These are phyloP conservation scores for Blepharisma stoltei DNA, from an alignment of 73 alveolate genomes.

Conservation along the genomic window DNA sequence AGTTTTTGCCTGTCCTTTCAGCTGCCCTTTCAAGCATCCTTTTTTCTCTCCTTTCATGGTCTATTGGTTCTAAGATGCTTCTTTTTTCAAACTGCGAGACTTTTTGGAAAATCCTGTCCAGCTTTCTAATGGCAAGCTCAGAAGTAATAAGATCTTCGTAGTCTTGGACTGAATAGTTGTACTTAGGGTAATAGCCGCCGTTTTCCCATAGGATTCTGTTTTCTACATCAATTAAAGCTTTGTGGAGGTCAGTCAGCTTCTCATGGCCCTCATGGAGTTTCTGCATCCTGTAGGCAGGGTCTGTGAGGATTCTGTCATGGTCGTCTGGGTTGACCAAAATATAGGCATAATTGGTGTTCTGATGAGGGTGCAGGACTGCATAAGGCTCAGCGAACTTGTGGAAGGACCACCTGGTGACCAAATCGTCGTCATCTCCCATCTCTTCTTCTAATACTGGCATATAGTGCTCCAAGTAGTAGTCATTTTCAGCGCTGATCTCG, in stretches of 20 bases:
- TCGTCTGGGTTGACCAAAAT: conserved; percentile 77
- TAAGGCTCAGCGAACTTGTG: conserved; percentile 52
- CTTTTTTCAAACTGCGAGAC: conserved; percentile 70
- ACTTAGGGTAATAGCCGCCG: not conserved
- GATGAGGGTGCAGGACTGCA: conserved; percentile 41
- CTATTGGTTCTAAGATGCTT: conserved; percentile 65
- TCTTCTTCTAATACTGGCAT: conserved; percentile 63
- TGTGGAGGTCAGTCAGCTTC: conserved; percentile 58
- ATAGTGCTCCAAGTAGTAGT: conserved; percentile 75
- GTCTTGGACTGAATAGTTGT: not conserved
- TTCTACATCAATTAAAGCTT: conserved; percentile 68
- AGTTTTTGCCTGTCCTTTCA: conserved; percentile 74
- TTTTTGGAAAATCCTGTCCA: conserved; percentile 71
- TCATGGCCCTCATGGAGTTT: conserved; percentile 72
- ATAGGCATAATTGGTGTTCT: conserved; percentile 55
- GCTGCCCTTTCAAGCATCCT: conserved; percentile 78
- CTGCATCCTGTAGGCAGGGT: conserved; percentile 82
- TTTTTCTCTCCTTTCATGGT: conserved; percentile 85
- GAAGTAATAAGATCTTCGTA: conserved; percentile 31
- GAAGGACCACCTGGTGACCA: conserved; percentile 35
- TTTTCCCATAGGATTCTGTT: not conserved
- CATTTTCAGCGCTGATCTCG: conserved; percentile 68
- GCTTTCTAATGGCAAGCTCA: conserved; percentile 51
- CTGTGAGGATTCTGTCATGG: conserved; percentile 77
- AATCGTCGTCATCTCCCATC: conserved; percentile 65